Percentiles rank a stretch among this genome's conserved stretches.
These are phyloP conservation scores for Paramecium sexaurelia DNA, from an alignment of 73 alveolate genomes.

Conservation along the genomic window DNA sequence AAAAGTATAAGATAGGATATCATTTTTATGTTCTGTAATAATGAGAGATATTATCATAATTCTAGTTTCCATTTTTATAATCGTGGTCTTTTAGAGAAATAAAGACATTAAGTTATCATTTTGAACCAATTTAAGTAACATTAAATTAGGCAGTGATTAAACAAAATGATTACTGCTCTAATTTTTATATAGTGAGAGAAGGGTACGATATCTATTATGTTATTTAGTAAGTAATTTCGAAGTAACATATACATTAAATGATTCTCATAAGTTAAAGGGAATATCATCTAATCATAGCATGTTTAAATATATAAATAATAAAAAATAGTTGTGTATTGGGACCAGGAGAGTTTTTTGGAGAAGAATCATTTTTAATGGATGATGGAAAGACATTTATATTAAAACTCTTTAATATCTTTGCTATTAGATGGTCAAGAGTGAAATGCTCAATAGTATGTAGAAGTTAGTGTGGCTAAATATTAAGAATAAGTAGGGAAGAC, in stretches of 20 bases:
- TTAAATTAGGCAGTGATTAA: not conserved
- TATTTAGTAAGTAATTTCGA: slow-evolving; percentile 31
- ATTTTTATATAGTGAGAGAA: slow-evolving; percentile 32
- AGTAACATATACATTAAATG: slow-evolving; percentile 1
- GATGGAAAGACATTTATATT: not conserved
- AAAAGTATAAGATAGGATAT: not conserved
- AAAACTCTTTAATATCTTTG: not conserved
- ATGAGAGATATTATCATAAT: not conserved
- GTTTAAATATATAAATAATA: not conserved
- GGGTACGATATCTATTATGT: slow-evolving; percentile 10
- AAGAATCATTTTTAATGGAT: slow-evolving; percentile 36
- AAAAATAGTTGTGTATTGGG: slow-evolving; percentile 33
- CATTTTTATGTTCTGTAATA: slow-evolving; percentile 21
- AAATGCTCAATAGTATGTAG: slow-evolving; percentile 10
- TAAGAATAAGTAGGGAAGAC: slow-evolving; percentile 38
- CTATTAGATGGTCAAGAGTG: not conserved
- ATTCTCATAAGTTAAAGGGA: not conserved
- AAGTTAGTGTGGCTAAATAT: not conserved
- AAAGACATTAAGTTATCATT: slow-evolving; percentile 29
- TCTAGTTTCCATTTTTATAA: slow-evolving; percentile 6
- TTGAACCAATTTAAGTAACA: slow-evolving; percentile 1
- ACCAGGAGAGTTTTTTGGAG: slow-evolving; percentile 58
- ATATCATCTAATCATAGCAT: not conserved
- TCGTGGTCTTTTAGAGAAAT: slow-evolving; percentile 56
- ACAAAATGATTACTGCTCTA: not conserved